Conservation (phyloP, 345 rosid species). For the Citrus mangshanensis region DNA sequence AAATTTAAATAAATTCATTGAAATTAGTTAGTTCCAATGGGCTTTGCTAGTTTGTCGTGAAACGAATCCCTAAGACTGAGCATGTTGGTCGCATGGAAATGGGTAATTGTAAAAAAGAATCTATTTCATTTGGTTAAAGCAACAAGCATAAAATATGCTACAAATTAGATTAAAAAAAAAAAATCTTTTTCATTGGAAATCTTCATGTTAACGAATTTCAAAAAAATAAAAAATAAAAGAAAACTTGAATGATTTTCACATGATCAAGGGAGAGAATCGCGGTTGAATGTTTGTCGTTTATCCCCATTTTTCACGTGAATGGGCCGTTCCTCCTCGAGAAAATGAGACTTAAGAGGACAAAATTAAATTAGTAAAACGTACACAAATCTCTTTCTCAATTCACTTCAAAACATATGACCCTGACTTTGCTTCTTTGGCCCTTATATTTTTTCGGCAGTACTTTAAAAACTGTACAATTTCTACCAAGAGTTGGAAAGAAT, state of each 20-base stretch:
- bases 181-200: too few species aligned
- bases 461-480: too few species aligned
- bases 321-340: neutral
- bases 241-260: neutral
- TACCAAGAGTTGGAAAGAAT: too few species aligned
- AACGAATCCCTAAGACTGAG: slow-evolving; percentile 32
- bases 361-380: too few species aligned
- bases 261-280: slow-evolving; percentile 23
- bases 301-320: too few species aligned
- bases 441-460: too few species aligned
- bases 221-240: too few species aligned
- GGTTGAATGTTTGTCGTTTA: slow-evolving; percentile 23
- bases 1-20: neutral
- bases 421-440: too few species aligned
- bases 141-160: neutral
- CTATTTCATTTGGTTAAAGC: neutral
- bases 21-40: neutral
- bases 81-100: slow-evolving; percentile 42
- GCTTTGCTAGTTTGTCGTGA: neutral
- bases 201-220: neutral
- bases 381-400: too few species aligned
- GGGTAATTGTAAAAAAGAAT: neutral
- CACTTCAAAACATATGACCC: too few species aligned
- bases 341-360: neutral
- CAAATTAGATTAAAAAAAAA: neutral